A percentile compares a stretch with the other conserved stretches of the same genome.
These are phyloP conservation scores for Didymella segeticola DNA, from an alignment of 2,329 filamentous ascomycete species.

Conservation along the genomic window DNA sequence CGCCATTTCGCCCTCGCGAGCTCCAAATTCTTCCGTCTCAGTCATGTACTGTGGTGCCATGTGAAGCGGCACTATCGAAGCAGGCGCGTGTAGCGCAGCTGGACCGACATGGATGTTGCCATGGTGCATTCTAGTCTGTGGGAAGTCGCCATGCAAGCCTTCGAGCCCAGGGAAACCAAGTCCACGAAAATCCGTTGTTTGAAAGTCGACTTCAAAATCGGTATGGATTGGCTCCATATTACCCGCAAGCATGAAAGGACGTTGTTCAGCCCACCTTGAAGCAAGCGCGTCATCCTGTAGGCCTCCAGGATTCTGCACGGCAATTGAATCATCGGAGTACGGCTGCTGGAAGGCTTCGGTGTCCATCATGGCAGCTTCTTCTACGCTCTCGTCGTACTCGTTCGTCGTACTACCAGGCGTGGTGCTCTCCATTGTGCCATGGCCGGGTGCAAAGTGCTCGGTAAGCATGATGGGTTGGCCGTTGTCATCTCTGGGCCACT, in stretches of 20 bases:
- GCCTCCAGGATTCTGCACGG: background rate
- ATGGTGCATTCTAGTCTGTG: too few species aligned
- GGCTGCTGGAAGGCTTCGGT: background rate
- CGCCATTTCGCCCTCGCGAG: too few species aligned
- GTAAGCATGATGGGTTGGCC: background rate
- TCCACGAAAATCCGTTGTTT: too few species aligned
- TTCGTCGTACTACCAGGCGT: background rate
- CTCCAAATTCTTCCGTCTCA: too few species aligned
- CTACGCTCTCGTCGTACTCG: background rate
- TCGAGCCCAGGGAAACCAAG: too few species aligned
- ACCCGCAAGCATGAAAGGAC: background rate
- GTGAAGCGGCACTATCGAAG: too few species aligned
- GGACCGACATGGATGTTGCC: too few species aligned
- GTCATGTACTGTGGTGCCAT: too few species aligned
- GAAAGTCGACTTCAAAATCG: too few species aligned
- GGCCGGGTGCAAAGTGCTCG: background rate
- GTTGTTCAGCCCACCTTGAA: background rate
- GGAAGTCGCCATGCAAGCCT: too few species aligned
- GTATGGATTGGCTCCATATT: background rate
- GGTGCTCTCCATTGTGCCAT: background rate
- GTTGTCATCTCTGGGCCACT: background rate
- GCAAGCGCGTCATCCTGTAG: background rate
- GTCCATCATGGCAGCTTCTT: background rate
- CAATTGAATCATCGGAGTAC: background rate
- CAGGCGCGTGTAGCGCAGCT: too few species aligned